phyloP scores from a whole-genome alignment of 2,329 filamentous ascomycete species.

The Aspergillus chevalieri region DNA sequence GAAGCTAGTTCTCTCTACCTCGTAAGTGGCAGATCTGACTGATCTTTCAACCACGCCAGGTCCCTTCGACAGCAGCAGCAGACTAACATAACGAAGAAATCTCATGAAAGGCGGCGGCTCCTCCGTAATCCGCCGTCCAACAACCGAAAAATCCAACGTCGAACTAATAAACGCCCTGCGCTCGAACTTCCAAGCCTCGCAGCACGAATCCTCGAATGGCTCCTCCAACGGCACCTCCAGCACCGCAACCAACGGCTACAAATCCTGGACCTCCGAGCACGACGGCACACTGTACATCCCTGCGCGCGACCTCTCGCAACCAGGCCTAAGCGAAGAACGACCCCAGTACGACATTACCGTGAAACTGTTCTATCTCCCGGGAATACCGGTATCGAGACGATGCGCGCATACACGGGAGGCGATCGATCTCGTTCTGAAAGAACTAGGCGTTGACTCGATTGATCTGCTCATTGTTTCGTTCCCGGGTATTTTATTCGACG shows the following conservation, averaged over 20 bases:
- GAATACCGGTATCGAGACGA: constrained; percentile 58
- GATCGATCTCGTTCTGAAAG: constrained; percentile 70
- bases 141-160: constrained; percentile 78
- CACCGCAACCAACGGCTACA: constrained; percentile 26
- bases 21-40: constrained; percentile 50
- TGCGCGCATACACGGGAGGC: constrained; percentile 70
- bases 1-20: constrained; percentile 79
- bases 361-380: constrained; percentile 87
- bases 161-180: constrained; percentile 86
- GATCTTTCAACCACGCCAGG: not conserved
- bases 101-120: constrained; percentile 77
- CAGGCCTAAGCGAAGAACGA: constrained; percentile 71
- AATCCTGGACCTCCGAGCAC: constrained; percentile 63
- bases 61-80: not conserved
- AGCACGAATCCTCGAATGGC: constrained; percentile 42
- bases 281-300: constrained; percentile 66
- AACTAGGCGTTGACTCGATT: constrained; percentile 67
- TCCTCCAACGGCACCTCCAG: constrained; percentile 7
- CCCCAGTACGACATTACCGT: constrained; percentile 88
- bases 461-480: constrained; percentile 91
- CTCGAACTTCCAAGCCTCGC: constrained; percentile 71
- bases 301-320: constrained; percentile 64
- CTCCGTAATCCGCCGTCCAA: constrained; percentile 73
- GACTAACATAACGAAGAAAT: constrained; percentile 49
- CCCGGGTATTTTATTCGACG: constrained; percentile 87